Percentiles rank a stretch among this genome's conserved stretches.
These are phyloP conservation scores for Amanita jacksonii DNA, from an alignment of 768 basidiomycete genomes.

Conservation along the genomic window DNA sequence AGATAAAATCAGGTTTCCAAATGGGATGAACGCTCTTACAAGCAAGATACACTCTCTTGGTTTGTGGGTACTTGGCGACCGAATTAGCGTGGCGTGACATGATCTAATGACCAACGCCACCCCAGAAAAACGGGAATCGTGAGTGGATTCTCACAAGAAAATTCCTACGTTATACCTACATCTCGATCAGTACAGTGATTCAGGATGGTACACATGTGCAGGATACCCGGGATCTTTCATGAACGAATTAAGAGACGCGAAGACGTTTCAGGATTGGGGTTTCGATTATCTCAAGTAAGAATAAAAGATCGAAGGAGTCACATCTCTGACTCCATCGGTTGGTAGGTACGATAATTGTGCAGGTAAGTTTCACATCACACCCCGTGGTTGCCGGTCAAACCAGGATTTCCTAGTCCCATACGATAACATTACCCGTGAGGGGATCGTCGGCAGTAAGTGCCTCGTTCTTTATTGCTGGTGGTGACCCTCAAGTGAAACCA, in stretches of 20 bases:
- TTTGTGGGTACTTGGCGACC: slow-evolving; percentile 31
- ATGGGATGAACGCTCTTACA: slow-evolving; percentile 48
- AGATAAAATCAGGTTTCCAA: slow-evolving; percentile 45
- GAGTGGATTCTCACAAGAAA: slow-evolving; percentile 9
- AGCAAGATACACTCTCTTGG: slow-evolving; percentile 48
- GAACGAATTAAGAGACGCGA: slow-evolving; percentile 48
- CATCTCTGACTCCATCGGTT: slow-evolving; percentile 1
- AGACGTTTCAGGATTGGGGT: slow-evolving; percentile 53
- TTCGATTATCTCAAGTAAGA: slow-evolving; percentile 58
- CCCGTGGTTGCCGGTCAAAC: background rate
- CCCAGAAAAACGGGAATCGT: slow-evolving; percentile 34
- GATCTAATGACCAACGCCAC: no score
- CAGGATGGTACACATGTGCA: slow-evolving; percentile 59
- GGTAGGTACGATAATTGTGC: slow-evolving; percentile 45
- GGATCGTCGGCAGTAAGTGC: slow-evolving; percentile 43
- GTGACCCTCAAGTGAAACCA: background rate
- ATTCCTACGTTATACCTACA: background rate
- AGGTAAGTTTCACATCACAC: slow-evolving; percentile 21
- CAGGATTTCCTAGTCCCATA: slow-evolving; percentile 34
- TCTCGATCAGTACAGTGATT: slow-evolving; percentile 7
- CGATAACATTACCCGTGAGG: slow-evolving; percentile 46
- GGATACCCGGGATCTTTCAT: slow-evolving; percentile 56
- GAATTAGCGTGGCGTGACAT: no score
- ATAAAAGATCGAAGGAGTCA: background rate
- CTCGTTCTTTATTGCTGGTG: background rate